Evolutionary conservation across 768 basidiomycete genomes (phyloP).

Genomic region (Amylocystis lapponica): DNA sequence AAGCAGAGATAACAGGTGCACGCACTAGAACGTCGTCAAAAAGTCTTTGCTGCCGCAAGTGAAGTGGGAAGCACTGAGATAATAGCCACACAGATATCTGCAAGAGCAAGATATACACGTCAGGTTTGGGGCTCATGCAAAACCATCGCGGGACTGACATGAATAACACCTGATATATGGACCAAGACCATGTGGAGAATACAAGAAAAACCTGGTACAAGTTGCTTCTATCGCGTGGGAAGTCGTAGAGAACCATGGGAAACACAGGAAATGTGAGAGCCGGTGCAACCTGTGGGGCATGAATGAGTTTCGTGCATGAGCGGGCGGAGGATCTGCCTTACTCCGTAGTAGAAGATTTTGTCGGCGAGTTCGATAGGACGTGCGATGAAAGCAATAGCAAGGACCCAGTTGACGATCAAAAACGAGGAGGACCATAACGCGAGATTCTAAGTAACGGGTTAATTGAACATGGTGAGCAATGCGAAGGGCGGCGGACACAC

Average conservation of each 20-base stretch:
- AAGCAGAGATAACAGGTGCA: neutral
- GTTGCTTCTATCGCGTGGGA: conserved; percentile 53
- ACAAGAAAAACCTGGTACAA: conserved; percentile 60
- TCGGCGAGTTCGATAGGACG: conserved; percentile 42
- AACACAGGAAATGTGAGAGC: conserved; percentile 55
- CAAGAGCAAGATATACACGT: too few species aligned
- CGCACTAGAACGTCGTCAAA: conserved; percentile 32
- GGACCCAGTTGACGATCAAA: conserved; percentile 64
- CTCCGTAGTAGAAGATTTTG: conserved; percentile 55
- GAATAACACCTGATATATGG: conserved; percentile 48
- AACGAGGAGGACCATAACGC: conserved; percentile 61
- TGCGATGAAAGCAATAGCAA: conserved; percentile 49
- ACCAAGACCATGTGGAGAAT: conserved; percentile 63
- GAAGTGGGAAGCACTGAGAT: conserved; percentile 25
- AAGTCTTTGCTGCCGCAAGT: conserved; percentile 40
- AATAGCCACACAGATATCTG: conserved; percentile 40
- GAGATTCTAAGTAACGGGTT: conserved; percentile 30
- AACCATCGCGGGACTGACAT: conserved; percentile 34
- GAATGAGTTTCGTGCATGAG: neutral
- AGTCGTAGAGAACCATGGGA: conserved; percentile 64
- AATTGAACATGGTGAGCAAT: neutral
- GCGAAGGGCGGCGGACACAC: conserved; percentile 15
- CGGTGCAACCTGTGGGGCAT: conserved; percentile 42
- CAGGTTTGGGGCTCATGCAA: neutral
- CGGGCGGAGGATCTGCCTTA: conserved; percentile 28